These are phyloP conservation scores for Xylaria acuta DNA, from an alignment of 495 filamentous ascomycete genomes.

Conservation along the genomic window DNA sequence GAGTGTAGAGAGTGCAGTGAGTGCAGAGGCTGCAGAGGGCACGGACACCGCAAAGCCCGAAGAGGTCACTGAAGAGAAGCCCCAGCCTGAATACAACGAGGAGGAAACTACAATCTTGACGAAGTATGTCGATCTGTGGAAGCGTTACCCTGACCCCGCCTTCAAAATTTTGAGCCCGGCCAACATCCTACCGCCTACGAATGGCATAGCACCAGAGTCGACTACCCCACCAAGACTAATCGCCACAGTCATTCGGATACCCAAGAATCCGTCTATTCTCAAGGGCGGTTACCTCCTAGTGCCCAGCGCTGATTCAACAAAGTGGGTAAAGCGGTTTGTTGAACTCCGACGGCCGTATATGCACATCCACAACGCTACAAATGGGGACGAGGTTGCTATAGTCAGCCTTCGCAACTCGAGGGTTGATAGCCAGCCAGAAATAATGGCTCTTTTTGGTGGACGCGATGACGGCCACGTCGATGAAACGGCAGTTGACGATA, in stretches of 20 bases:
- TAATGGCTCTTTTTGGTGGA: conserved; percentile 73
- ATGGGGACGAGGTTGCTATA: conserved; percentile 87
- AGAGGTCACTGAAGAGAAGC: conserved; percentile 12
- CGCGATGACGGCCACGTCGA: conserved; percentile 40
- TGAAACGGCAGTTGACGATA: conserved; percentile 26
- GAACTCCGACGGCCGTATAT: conserved; percentile 93
- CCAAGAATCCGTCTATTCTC: conserved; percentile 75
- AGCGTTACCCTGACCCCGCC: conserved; percentile 72
- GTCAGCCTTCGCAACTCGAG: conserved; percentile 85
- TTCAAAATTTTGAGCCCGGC: conserved; percentile 74
- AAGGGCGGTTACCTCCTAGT: conserved; percentile 86
- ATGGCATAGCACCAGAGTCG: conserved; percentile 59
- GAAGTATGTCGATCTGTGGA: conserved; percentile 81
- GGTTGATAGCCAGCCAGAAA: conserved; percentile 86
- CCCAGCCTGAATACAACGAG: conserved; percentile 56
- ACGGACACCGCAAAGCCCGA: conserved; percentile 21
- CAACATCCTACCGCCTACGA: conserved; percentile 76
- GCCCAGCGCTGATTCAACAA: conserved; percentile 72
- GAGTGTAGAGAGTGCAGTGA: conserved; percentile 12
- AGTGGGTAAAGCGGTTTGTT: conserved; percentile 90
- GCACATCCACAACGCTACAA: conserved; percentile 80
- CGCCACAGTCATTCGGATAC: conserved; percentile 71
- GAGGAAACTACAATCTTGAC: conserved; percentile 65
- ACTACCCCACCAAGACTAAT: conserved; percentile 60
- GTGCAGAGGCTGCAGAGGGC: background rate